Percentiles rank a stretch among this genome's conserved stretches.
phyloP scores from a whole-genome alignment of 805 yeast genomes.

The Candida piceae region DNA sequence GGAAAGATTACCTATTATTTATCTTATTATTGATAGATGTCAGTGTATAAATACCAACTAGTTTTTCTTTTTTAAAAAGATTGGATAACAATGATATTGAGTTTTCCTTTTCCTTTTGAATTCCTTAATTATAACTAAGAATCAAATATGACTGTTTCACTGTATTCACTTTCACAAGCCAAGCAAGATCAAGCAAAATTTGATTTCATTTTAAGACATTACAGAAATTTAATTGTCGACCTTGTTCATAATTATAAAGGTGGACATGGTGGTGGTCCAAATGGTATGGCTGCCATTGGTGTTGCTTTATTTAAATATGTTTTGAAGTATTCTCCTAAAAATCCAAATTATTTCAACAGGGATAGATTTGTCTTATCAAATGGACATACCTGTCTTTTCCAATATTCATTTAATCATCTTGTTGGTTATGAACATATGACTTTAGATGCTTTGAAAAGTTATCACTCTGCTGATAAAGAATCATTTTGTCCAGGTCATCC shows the following conservation, averaged over 20 bases:
- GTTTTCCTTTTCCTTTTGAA: neutral
- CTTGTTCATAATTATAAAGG: constrained; percentile 32
- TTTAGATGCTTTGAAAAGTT: constrained; percentile 80
- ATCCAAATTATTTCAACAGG: constrained; percentile 89
- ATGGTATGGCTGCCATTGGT: constrained; percentile 95
- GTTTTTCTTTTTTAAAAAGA: too few relatives aligned
- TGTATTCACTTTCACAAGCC: constrained; percentile 8
- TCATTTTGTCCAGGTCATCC: constrained; percentile 98
- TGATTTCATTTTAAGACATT: constrained; percentile 26
- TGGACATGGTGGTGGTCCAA: constrained; percentile 99
- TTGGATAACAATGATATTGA: too few relatives aligned
- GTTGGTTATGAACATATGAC: constrained; percentile 71
- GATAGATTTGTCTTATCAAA: constrained; percentile 93
- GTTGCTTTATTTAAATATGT: constrained; percentile 72
- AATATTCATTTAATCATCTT: constrained; percentile 80
- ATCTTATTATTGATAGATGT: too few relatives aligned
- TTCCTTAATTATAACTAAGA: neutral
- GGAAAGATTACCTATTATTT: too few relatives aligned
- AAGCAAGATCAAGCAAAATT: constrained; percentile 18
- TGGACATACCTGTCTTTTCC: constrained; percentile 93
- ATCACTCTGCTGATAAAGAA: constrained; percentile 65
- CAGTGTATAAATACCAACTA: too few relatives aligned
- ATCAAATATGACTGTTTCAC: constrained; percentile 13
- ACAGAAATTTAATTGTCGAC: constrained; percentile 31
- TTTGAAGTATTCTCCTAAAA: constrained; percentile 81